These are phyloP conservation scores for Dionaea muscipula DNA, from an alignment of 179 eudicot genomes.

Conservation along the genomic window DNA sequence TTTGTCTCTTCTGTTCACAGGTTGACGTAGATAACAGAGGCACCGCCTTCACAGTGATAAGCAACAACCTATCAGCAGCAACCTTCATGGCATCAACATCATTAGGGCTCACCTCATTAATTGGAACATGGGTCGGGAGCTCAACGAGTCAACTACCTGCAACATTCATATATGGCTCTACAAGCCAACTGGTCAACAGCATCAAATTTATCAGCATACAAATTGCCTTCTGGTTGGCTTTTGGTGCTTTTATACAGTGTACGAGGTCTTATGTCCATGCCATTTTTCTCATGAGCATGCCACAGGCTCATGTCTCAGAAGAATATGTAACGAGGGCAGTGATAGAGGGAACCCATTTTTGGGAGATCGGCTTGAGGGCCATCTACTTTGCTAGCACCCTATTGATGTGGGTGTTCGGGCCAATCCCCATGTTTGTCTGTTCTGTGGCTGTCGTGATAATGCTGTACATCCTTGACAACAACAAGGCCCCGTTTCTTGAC, in stretches of 20 bases:
- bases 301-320: constrained; percentile 25
- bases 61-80: constrained; percentile 32
- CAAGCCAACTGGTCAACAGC: constrained; percentile 19
- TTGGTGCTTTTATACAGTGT: constrained; percentile 40
- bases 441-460: constrained; percentile 25
- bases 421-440: constrained; percentile 51
- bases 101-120: constrained; percentile 36
- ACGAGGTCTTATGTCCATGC: constrained; percentile 36
- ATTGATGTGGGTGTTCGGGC: constrained; percentile 58
- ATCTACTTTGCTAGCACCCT: constrained; percentile 41
- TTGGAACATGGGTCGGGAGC: constrained; percentile 42
- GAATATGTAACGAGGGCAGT: constrained; percentile 25
- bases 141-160: constrained; percentile 28
- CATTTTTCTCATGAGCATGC: constrained; percentile 52
- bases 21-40: constrained; percentile 19
- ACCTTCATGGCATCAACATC: constrained; percentile 32
- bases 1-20: constrained; percentile 10
- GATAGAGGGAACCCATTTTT: constrained; percentile 32
- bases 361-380: constrained; percentile 47
- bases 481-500: constrained; percentile 15
- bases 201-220: constrained; percentile 36
- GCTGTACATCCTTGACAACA: constrained; percentile 33
- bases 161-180: constrained; percentile 42
- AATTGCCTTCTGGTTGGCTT: constrained; percentile 40
- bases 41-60: constrained; percentile 27